Evolutionary conservation across 2,329 filamentous ascomycete genomes (phyloP).

Genomic region (Calonectria pauciramosa): DNA sequence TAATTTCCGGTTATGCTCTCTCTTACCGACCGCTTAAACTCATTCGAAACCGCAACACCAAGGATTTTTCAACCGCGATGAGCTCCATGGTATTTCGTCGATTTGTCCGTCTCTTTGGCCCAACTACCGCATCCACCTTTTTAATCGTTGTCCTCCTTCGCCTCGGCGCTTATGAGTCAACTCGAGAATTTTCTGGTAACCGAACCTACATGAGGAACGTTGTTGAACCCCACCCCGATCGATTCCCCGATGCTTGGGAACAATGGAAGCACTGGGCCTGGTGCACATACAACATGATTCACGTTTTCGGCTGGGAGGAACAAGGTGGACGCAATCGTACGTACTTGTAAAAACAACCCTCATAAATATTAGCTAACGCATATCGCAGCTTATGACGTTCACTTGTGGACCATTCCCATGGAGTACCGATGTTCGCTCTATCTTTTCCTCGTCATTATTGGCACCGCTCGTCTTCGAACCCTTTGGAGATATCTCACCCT

Average conservation of each 20-base stretch:
- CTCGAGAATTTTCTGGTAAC: slow-evolving; percentile 60
- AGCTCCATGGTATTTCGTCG: slow-evolving; percentile 67
- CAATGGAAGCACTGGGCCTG: slow-evolving; percentile 62
- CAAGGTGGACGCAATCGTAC: slow-evolving; percentile 62
- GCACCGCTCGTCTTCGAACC: slow-evolving; percentile 61
- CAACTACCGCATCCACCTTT: slow-evolving; percentile 64
- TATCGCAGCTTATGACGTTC: slow-evolving; percentile 63
- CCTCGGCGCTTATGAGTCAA: slow-evolving; percentile 63
- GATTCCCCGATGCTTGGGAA: slow-evolving; percentile 52
- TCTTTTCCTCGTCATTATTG: slow-evolving; percentile 67
- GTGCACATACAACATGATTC: slow-evolving; percentile 64
- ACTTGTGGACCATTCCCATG: slow-evolving; percentile 74
- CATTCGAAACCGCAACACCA: slow-evolving; percentile 52
- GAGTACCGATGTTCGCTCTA: slow-evolving; percentile 72
- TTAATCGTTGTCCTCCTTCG: slow-evolving; percentile 60
- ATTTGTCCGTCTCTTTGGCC: slow-evolving; percentile 65
- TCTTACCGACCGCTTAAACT: slow-evolving; percentile 67
- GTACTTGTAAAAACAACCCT: slow-evolving; percentile 27
- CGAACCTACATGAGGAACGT: slow-evolving; percentile 61
- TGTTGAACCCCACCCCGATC: slow-evolving; percentile 61
- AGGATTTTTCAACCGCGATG: slow-evolving; percentile 60
- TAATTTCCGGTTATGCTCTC: slow-evolving; percentile 73
- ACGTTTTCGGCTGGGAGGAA: slow-evolving; percentile 65
- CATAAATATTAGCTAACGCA: slow-evolving; percentile 34
- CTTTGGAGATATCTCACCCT: slow-evolving; percentile 59